Base-by-base conservation (phyloP, 2,329 filamentous ascomycete genomes). In the Aspergillus piperis region DNA sequence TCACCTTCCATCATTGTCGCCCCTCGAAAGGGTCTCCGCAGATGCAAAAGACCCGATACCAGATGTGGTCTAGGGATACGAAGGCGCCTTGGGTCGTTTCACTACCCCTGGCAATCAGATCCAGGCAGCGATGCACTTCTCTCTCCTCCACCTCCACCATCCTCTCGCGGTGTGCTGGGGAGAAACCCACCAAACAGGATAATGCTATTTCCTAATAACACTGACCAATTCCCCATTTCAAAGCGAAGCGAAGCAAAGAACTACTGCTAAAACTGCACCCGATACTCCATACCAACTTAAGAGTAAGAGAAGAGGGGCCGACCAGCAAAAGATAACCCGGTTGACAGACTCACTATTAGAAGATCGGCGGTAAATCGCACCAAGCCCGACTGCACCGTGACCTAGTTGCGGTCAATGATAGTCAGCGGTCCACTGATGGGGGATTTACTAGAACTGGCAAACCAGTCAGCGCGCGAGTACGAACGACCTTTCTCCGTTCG, bases 321-420 rank as follows among this genome's bases (percentile, higher is more conserved):
- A 57, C 36, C 48, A 52, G 57, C 49, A 36, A 53, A 56, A 48
- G 19, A 57, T 25, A 41, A 10, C 17, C 53, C 41, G 38, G 27
- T 30, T 55, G 53, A 55, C 53, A 55, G 53, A 55, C 41, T 55
- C 39, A 55, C 53, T 55, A 55, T 55, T 55, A 30, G 42, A 55
- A 44, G 53, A 55, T 55, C 53, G 41, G 39, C 53, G 30, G 53
- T 55, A 44, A 55, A 55, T 55, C 53, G 23, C 53, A 55, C 53
- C 53, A 55, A 41, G 27, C 41, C 39, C 53, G 53, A 55, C 39
- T 30, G 53, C 39, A 55, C 39, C 41, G 23, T 55, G 41, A 32
- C 53, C 39, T 41, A 25, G 30, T 32, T 42, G 41, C 53, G 19
- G 53, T 55, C 53, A 47, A 55, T 55, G 53, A 47, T 55, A 55